phyloP scores from a whole-genome alignment of 805 yeast genomes.

The Zygotorulaspora florentina region DNA sequence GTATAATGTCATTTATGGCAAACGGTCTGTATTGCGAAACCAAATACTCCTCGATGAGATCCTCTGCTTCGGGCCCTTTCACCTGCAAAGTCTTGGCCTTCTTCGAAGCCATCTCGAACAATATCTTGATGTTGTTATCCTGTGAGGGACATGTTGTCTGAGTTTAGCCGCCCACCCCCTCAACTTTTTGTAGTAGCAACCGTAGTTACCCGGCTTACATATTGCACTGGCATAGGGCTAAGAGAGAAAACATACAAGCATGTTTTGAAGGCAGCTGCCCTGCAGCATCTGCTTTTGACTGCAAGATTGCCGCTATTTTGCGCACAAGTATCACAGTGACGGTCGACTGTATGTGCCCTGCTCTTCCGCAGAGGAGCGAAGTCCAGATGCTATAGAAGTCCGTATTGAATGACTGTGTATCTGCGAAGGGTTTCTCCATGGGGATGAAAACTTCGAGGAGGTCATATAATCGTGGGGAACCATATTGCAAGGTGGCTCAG shows the following conservation, averaged over 20 bases:
- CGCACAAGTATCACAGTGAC: too few relatives aligned
- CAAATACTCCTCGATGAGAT: slow-evolving; percentile 37
- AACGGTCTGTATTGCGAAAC: slow-evolving; percentile 46
- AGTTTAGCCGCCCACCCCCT: slow-evolving; percentile 10
- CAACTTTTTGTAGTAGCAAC: neutral
- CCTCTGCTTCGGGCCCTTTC: slow-evolving; percentile 32
- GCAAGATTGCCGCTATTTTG: too few relatives aligned
- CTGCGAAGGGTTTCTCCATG: neutral
- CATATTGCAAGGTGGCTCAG: neutral
- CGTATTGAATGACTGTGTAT: neutral
- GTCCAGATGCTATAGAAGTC: neutral
- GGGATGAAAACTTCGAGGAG: slow-evolving; percentile 1
- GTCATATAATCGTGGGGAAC: slow-evolving; percentile 8
- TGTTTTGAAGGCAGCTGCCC: too few relatives aligned
- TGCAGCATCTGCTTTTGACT: too few relatives aligned
- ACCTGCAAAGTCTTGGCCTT: slow-evolving; percentile 16
- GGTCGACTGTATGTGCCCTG: too few relatives aligned
- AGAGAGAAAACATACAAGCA: too few relatives aligned
- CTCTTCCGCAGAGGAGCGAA: neutral
- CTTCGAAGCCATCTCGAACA: slow-evolving; percentile 13
- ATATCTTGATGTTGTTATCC: neutral
- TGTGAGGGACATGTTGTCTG: neutral
- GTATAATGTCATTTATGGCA: slow-evolving; percentile 43
- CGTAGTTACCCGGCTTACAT: slow-evolving; percentile 1
- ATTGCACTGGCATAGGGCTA: too few relatives aligned